A percentile compares a stretch with the other conserved stretches of the same genome.
Conservation (phyloP, 2,329 filamentous ascomycete species). For the Fusarium denticulatum region DNA sequence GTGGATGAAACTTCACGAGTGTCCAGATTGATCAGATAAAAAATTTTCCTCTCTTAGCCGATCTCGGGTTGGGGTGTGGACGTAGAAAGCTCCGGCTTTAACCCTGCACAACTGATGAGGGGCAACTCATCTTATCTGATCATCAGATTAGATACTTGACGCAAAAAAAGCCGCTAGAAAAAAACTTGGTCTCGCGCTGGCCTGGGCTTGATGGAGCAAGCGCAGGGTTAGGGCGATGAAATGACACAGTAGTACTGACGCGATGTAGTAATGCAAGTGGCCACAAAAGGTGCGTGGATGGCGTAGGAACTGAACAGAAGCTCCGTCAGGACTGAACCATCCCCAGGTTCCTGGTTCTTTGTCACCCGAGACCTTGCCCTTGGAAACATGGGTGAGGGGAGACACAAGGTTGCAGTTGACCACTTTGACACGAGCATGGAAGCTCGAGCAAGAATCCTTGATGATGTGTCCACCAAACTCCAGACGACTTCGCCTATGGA, state of each 20-base stretch:
- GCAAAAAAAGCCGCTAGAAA: constrained; percentile 22
- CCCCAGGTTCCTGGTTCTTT: background rate
- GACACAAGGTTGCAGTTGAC: background rate
- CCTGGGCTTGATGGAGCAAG: background rate
- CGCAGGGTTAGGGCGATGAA: background rate
- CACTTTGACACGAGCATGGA: background rate
- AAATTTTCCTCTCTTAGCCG: constrained; percentile 34
- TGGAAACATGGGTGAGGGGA: background rate
- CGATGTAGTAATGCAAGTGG: constrained; percentile 10
- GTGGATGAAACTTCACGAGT: background rate
- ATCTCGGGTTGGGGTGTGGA: constrained; percentile 35
- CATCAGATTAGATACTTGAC: constrained; percentile 55
- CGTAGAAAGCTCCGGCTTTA: background rate
- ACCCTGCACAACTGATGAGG: constrained; percentile 5
- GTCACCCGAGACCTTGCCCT: background rate
- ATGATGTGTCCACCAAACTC: background rate
- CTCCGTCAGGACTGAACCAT: constrained; percentile 11
- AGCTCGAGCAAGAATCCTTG: background rate
- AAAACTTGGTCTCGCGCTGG: constrained; percentile 3
- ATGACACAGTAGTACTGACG: background rate
- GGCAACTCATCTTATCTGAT: constrained; percentile 55
- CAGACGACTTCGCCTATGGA: background rate
- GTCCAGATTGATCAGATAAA: constrained; percentile 42
- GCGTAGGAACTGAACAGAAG: constrained; percentile 3
- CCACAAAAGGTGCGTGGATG: background rate